Evolutionary conservation across 2,329 filamentous ascomycete species (phyloP), one percentile per base, ranked within the genome.

Genomic region (Stagonosporopsis rhizophila): DNA sequence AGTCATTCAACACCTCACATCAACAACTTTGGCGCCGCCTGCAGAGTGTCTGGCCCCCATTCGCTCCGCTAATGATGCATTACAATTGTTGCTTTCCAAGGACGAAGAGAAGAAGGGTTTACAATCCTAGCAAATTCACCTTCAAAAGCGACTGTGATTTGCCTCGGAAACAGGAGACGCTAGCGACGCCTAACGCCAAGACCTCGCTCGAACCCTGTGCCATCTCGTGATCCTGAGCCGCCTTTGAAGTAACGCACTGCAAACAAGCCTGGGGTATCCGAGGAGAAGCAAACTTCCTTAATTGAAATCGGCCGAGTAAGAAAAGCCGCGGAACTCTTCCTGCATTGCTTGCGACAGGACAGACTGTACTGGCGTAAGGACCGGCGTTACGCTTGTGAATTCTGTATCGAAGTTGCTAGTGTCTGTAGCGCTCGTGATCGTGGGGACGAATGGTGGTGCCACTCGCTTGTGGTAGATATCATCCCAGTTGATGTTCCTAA

Each of bases 401-500:
- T 99, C 95, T 42, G 91, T 92, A 75, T 99, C 95, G 77, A 99
- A 99, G 80, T 99, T 99, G 83, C 93, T 97, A n/a, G 95, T 99
- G 80, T 99, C 95, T 39, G 95, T 97, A 8, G 93, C 86, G 74
- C 86, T 96, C 79, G 90, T 95, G 70, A 99, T 96, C 34, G 87
- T 86, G 17, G 95, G 95, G 77, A 93, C 78, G 81, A 97, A 98
- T 0, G 95, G 95, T 50, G 95, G 90, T 49, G 88, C 85, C 19
- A 97, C 87, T 32, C 92, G 87, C 86, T 98, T 99, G 80, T 97
- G 86, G 77, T 97, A 98, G 59, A 99, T 92, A 73, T 99, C 95
- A 64, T 99, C 95, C 95, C 95, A 99, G 79, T 95, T 96, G 76
- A 98, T 91, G 75, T 95, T 96, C 60, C 92, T 85, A 83, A 99